Conservation (phyloP, 2,329 filamentous ascomycete species). For the Fusarium compactum region DNA sequence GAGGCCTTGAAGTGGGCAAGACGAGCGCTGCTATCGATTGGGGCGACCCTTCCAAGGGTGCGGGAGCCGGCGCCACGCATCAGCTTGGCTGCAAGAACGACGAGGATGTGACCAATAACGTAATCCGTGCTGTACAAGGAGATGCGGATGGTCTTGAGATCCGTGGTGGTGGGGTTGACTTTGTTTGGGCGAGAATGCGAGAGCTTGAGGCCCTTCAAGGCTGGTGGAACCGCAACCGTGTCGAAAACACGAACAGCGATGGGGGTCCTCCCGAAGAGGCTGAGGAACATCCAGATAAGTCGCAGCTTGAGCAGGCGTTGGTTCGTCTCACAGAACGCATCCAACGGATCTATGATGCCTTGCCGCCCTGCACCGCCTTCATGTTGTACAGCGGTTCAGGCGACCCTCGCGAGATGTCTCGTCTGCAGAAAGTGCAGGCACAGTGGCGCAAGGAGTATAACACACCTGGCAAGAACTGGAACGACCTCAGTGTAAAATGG, state of each 20-base stretch:
- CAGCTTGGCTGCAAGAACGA: constrained; percentile 70
- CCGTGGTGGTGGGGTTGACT: constrained; percentile 71
- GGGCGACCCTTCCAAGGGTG: constrained; percentile 77
- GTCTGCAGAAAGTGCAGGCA: constrained; percentile 69
- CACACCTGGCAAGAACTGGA: constrained; percentile 72
- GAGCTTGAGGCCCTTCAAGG: constrained; percentile 74
- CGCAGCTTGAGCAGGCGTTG: constrained; percentile 61
- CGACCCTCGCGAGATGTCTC: constrained; percentile 74
- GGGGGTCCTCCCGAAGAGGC: constrained; percentile 51
- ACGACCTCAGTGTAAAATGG: constrained; percentile 75
- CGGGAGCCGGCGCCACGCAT: constrained; percentile 67
- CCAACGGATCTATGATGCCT: constrained; percentile 65
- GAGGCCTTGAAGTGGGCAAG: constrained; percentile 68
- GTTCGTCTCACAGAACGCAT: constrained; percentile 62
- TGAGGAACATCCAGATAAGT: constrained; percentile 23
- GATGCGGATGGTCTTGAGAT: constrained; percentile 70
- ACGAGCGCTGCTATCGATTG: constrained; percentile 87
- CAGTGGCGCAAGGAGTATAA: constrained; percentile 75
- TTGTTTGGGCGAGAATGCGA: constrained; percentile 74
- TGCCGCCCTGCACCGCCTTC: constrained; percentile 74
- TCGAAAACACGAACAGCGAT: constrained; percentile 52
- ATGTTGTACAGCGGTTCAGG: constrained; percentile 75
- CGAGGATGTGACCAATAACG: constrained; percentile 66
- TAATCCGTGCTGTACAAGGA: constrained; percentile 70
- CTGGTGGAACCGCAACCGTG: constrained; percentile 73